Base-by-base conservation (phyloP, 768 basidiomycete genomes). In the Favolaschia claudopus region DNA sequence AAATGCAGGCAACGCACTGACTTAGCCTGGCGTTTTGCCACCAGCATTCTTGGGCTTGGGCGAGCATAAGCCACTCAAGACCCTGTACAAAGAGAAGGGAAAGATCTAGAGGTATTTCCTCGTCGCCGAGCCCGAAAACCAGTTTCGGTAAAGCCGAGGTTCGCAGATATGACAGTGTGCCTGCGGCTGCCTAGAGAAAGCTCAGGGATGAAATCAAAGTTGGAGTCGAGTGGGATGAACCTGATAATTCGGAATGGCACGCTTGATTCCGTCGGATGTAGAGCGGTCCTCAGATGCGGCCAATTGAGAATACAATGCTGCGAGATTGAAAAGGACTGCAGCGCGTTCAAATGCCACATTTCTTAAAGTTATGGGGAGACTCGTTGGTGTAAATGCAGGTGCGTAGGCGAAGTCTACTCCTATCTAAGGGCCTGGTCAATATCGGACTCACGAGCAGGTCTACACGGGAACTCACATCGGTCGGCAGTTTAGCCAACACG, bases 21-120 rank as follows among this genome's bases (percentile, higher is more conserved):
- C 95, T 92, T 57, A 92, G 75, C 69, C 90, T 89, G 15, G 95
- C 95, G 64, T 90, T 85, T 70, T 96, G 95, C 96, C 96, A 99
- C 37, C 88, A 93, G 69, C 93, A 96, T 76, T 99, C 97, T 65
- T 99, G 96, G 1, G 95, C 96, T 73, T 98, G 94, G 1, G 95
- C 95, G 5, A 96, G 82, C 86, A 94, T 89, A 53, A 98, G 82
- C 62, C 75, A 84, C 68, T 92, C 86, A 38, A 97, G 69, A 25
- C 85, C 80, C 43, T 77, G 79, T 22, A 92, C 67, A 64, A 90
- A 88, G 0, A 83, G 68, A 24, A 76, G 74, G 0, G 88, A 82
- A 25, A 97, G 80, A 70, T 98, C 96, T 15, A 79, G 64, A 0
- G 89, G 86, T 2, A 71, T 68, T n/a, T 85, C 79, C 33, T 88